Conservation (phyloP, 495 filamentous ascomycete species). For the Monascus purpureus region DNA sequence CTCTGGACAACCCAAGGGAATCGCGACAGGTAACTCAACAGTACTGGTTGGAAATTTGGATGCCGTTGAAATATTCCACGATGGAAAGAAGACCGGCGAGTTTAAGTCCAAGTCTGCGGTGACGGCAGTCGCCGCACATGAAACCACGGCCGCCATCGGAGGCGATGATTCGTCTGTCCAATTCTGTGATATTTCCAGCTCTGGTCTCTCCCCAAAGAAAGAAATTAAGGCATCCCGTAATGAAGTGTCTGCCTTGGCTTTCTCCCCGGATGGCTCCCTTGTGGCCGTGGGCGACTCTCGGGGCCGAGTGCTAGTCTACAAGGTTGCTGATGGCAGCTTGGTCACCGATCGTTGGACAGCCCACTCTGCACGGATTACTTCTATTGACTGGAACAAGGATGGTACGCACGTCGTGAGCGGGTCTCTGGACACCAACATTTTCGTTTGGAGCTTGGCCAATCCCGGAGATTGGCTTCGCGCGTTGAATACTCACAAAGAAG, state of each 20-base stretch:
- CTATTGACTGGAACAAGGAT: slow-evolving; percentile 65
- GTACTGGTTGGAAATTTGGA: slow-evolving; percentile 52
- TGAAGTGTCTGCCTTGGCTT: slow-evolving; percentile 46
- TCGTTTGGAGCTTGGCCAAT: slow-evolving; percentile 77
- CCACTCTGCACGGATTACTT: slow-evolving; percentile 76
- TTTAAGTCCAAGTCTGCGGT: slow-evolving; percentile 55
- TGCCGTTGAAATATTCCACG: slow-evolving; percentile 50
- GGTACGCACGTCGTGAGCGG: slow-evolving; percentile 73
- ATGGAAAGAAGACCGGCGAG: slow-evolving; percentile 39
- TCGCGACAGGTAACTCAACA: slow-evolving; percentile 29
- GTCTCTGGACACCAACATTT: slow-evolving; percentile 75
- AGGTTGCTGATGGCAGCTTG: slow-evolving; percentile 27
- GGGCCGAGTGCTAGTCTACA: slow-evolving; percentile 74
- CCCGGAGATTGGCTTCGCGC: slow-evolving; percentile 70
- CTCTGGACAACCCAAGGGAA: slow-evolving; percentile 46
- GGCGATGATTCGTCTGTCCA: slow-evolving; percentile 56
- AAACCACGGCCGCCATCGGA: slow-evolving; percentile 57
- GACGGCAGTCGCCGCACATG: slow-evolving; percentile 54
- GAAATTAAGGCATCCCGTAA: slow-evolving; percentile 28
- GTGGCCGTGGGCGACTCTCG: slow-evolving; percentile 72
- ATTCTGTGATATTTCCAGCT: slow-evolving; percentile 48
- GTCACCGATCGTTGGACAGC: slow-evolving; percentile 69
- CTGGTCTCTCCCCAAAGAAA: slow-evolving; percentile 29
- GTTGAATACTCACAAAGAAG: slow-evolving; percentile 84
- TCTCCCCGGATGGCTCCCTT: slow-evolving; percentile 57